Conservation (phyloP, 805 yeast species). For the Blastobotrys americana region DNA sequence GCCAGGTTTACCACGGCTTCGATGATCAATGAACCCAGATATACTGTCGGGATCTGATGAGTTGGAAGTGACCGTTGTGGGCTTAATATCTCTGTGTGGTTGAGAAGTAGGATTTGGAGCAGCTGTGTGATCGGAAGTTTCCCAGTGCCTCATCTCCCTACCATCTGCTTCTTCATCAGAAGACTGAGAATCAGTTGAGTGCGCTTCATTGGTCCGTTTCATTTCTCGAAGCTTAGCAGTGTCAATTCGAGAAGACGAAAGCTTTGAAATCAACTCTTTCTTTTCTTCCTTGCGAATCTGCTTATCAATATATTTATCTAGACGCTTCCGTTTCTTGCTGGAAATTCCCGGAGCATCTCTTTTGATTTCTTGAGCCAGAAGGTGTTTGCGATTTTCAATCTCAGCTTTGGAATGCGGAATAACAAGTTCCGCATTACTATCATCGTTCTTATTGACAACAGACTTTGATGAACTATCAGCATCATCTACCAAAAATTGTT, state of each 20-base stretch:
- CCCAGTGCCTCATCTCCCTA: not conserved
- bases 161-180: not conserved
- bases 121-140: not conserved
- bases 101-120: not conserved
- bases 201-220: not conserved
- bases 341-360: constrained; percentile 66
- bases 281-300: constrained; percentile 85
- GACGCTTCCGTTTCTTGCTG: constrained; percentile 60
- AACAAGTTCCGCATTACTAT: constrained; percentile 55
- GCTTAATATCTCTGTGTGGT: not conserved
- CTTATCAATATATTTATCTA: constrained; percentile 89
- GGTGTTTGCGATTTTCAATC: constrained; percentile 55
- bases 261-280: constrained; percentile 63
- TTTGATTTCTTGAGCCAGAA: constrained; percentile 49
- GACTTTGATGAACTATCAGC: constrained; percentile 13
- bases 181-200: not conserved
- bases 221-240: constrained; percentile 45
- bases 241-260: constrained; percentile 59
- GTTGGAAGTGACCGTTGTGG: no score
- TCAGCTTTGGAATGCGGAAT: constrained; percentile 61
- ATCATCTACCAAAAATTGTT: constrained; percentile 44
- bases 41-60: no score
- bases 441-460: constrained; percentile 25
- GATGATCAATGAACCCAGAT: not conserved
- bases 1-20: not conserved